phyloP scores from a whole-genome alignment of 1,284 basidiomycete species.

The Rhizopogon parksii region DNA sequence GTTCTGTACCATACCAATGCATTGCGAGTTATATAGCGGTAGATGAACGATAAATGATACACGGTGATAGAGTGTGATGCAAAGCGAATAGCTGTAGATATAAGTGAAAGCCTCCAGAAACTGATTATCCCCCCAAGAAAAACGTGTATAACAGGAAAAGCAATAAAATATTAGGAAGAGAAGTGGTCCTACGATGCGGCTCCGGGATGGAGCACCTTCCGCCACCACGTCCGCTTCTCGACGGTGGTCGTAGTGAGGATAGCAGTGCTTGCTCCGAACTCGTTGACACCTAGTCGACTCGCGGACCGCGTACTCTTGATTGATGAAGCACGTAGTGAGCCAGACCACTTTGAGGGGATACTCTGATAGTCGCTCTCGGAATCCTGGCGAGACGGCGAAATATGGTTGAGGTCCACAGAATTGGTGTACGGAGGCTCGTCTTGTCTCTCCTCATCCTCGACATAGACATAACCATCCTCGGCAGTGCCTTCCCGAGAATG shows the following conservation, averaged over 20 bases:
- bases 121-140: neutral
- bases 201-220: conserved; percentile 17
- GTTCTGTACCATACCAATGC: neutral
- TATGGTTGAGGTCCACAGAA: conserved; percentile 14
- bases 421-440: conserved; percentile 20
- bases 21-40: neutral
- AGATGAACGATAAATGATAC: neutral
- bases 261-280: conserved; percentile 1
- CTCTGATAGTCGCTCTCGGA: conserved; percentile 28
- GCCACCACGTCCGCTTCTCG: conserved; percentile 27
- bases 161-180: neutral
- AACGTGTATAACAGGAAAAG: neutral
- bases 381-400: neutral
- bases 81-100: neutral
- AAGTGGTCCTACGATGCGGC: neutral
- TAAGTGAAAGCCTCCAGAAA: neutral
- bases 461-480: neutral
- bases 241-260: neutral
- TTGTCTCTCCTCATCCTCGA: neutral
- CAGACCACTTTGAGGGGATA: conserved; percentile 21
- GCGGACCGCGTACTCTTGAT: conserved; percentile 16
- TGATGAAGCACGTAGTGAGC: conserved; percentile 10
- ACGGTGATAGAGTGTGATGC: neutral
- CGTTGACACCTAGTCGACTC: conserved; percentile 16
- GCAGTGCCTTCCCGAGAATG: neutral